A percentile compares a stretch with the other conserved stretches of the same genome.
These are phyloP conservation scores for Picochlorum sp. DNA, from an alignment of 139 green algal species.

Conservation along the genomic window DNA sequence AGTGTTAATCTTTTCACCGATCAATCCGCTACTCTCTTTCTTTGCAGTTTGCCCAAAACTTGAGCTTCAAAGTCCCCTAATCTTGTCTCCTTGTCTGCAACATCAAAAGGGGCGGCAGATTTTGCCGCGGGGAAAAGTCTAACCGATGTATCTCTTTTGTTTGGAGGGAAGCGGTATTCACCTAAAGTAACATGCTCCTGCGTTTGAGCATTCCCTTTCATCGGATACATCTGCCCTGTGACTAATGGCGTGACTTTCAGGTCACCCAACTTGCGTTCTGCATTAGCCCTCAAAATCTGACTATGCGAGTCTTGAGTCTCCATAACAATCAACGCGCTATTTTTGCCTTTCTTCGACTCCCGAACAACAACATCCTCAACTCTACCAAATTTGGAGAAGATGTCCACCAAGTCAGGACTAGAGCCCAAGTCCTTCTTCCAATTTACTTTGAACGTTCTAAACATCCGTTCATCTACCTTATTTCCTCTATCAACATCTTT, in stretches of 20 bases:
- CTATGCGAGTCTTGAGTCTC: constrained; percentile 14
- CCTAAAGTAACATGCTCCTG: no score
- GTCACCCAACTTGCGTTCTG: neutral
- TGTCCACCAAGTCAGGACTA: constrained; percentile 21
- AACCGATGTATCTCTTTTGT: no score
- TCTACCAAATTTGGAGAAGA: neutral
- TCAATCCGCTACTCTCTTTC: no score
- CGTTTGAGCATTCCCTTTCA: no score
- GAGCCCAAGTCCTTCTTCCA: constrained; percentile 29
- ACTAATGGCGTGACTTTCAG: neutral
- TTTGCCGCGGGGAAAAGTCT: no score
- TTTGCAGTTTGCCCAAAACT: no score
- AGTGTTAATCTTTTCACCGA: no score
- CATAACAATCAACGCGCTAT: constrained; percentile 54
- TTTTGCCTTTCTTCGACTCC: constrained; percentile 20
- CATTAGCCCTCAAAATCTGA: neutral
- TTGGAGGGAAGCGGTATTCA: no score
- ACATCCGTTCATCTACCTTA: constrained; percentile 23
- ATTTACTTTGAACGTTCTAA: constrained; percentile 51
- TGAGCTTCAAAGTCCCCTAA: no score
- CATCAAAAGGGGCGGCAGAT: no score
- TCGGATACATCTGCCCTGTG: no score
- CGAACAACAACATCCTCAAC: constrained; percentile 58
- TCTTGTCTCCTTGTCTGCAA: no score
- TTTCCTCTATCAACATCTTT: neutral